Evolutionary conservation across 495 filamentous ascomycete genomes (phyloP).

Genomic region (Penicillium arizonense): DNA sequence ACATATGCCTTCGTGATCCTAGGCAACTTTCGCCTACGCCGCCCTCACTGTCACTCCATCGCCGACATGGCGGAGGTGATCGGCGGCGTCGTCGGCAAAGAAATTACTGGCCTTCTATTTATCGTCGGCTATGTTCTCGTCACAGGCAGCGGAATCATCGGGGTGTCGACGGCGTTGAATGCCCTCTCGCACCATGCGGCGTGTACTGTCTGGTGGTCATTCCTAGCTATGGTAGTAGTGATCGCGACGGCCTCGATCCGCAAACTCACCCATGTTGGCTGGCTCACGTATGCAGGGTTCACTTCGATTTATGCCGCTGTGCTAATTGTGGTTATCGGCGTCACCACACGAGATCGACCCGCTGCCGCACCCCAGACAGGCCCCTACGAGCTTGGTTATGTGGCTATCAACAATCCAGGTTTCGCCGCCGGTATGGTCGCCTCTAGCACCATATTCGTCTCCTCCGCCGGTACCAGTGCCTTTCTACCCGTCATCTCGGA

Average conservation of each 20-base stretch:
- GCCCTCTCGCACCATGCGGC: constrained; percentile 45
- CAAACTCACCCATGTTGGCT: constrained; percentile 39
- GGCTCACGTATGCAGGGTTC: constrained; percentile 44
- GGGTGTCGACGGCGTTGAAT: constrained; percentile 48
- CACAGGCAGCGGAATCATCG: constrained; percentile 44
- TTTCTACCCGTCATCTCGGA: constrained; percentile 74
- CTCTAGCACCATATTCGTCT: constrained; percentile 36
- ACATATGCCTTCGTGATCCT: constrained; percentile 38
- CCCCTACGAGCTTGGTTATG: constrained; percentile 46
- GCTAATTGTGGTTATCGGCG: constrained; percentile 47
- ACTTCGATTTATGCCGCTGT: constrained; percentile 42
- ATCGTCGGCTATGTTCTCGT: constrained; percentile 47
- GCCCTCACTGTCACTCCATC: constrained; percentile 47
- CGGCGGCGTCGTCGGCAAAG: constrained; percentile 49
- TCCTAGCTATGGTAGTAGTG: constrained; percentile 59
- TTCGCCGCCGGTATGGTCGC: constrained; percentile 38
- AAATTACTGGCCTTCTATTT: constrained; percentile 42
- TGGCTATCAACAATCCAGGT: constrained; percentile 22
- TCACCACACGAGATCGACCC: constrained; percentile 38
- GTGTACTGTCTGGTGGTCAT: constrained; percentile 45
- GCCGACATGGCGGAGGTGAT: constrained; percentile 68
- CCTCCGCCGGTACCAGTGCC: constrained; percentile 57
- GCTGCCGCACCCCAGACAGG: constrained; percentile 31
- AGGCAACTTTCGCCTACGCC: constrained; percentile 28
- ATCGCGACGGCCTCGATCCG: constrained; percentile 40